A percentile compares a stretch with the other conserved stretches of the same genome.
phyloP scores from a whole-genome alignment of 805 yeast species.

The Ogataea henricii region DNA sequence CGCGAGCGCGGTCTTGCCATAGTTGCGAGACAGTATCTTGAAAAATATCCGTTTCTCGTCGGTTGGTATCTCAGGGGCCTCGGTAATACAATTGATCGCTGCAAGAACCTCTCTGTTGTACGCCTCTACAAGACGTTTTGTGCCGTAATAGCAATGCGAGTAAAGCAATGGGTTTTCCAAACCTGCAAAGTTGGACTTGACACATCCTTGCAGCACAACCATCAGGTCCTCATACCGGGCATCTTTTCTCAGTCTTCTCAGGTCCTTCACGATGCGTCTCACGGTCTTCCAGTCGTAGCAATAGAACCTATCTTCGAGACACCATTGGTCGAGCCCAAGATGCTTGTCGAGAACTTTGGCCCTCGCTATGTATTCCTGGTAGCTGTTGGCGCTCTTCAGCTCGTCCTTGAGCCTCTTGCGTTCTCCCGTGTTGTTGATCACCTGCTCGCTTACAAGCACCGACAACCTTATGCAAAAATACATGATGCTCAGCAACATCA shows the following conservation, averaged over 20 bases:
- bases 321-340: constrained; percentile 67
- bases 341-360: constrained; percentile 60
- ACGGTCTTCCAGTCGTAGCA: constrained; percentile 71
- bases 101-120: constrained; percentile 55
- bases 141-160: constrained; percentile 75
- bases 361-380: constrained; percentile 61
- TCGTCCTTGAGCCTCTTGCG: constrained; percentile 49
- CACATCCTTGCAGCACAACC: constrained; percentile 61
- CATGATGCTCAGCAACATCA: constrained; percentile 45
- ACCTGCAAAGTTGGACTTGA: constrained; percentile 77
- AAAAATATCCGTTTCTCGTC: constrained; percentile 54
- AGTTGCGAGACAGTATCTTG: constrained; percentile 58
- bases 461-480: constrained; percentile 58
- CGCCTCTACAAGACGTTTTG: constrained; percentile 58
- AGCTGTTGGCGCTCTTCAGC: constrained; percentile 51
- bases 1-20: constrained; percentile 72
- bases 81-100: constrained; percentile 46
- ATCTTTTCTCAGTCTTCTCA: constrained; percentile 38
- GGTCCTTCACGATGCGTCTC: constrained; percentile 45
- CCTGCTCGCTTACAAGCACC: constrained; percentile 63
- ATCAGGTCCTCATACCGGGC: constrained; percentile 48
- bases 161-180: constrained; percentile 71
- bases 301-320: constrained; percentile 56
- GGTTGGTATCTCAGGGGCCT: constrained; percentile 39
- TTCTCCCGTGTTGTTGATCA: constrained; percentile 62